Evolutionary conservation across 495 filamentous ascomycete genomes (phyloP).

Genomic region (Aspergillus funiculosus): DNA sequence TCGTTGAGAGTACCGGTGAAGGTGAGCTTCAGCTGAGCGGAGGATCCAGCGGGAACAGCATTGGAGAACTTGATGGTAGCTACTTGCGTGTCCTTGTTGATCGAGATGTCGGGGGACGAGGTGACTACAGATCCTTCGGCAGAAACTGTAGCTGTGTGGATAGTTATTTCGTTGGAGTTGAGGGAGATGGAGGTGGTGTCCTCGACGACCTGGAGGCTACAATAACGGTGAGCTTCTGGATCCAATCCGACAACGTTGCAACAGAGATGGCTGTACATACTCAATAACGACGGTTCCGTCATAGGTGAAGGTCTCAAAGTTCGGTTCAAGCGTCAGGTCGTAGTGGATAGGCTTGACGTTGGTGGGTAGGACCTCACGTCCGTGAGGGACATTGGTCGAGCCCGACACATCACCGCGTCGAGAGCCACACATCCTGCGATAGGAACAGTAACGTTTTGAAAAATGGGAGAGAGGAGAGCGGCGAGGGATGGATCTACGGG

Average conservation of each 20-base stretch:
- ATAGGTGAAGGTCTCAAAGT: slow-evolving; percentile 59
- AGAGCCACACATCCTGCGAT: slow-evolving; percentile 47
- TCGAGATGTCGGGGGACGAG: slow-evolving; percentile 46
- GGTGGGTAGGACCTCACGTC: slow-evolving; percentile 60
- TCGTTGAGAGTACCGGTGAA: slow-evolving; percentile 61
- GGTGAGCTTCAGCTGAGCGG: slow-evolving; percentile 53
- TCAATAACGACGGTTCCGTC: slow-evolving; percentile 59
- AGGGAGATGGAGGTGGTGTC: slow-evolving; percentile 81
- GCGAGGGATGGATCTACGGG: slow-evolving; percentile 15
- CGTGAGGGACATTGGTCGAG: slow-evolving; percentile 47
- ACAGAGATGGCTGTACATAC: slow-evolving; percentile 32
- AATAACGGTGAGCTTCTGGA: slow-evolving; percentile 10
- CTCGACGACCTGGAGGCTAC: slow-evolving; percentile 71
- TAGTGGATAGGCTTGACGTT: slow-evolving; percentile 65
- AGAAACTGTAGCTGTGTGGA: slow-evolving; percentile 65
- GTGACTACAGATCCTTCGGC: slow-evolving; percentile 42
- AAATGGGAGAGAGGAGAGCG: slow-evolving; percentile 31
- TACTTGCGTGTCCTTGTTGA: slow-evolving; percentile 55
- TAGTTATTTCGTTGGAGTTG: slow-evolving; percentile 80
- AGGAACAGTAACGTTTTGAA: slow-evolving; percentile 44
- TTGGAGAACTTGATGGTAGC: slow-evolving; percentile 56
- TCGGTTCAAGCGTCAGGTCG: slow-evolving; percentile 60
- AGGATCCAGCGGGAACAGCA: slow-evolving; percentile 50
- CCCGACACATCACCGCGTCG: slow-evolving; percentile 38
- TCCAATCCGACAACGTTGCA: background rate